Evolutionary conservation across 1,284 basidiomycete species (phyloP).

Genomic region (Veloporphyrellus conicus): DNA sequence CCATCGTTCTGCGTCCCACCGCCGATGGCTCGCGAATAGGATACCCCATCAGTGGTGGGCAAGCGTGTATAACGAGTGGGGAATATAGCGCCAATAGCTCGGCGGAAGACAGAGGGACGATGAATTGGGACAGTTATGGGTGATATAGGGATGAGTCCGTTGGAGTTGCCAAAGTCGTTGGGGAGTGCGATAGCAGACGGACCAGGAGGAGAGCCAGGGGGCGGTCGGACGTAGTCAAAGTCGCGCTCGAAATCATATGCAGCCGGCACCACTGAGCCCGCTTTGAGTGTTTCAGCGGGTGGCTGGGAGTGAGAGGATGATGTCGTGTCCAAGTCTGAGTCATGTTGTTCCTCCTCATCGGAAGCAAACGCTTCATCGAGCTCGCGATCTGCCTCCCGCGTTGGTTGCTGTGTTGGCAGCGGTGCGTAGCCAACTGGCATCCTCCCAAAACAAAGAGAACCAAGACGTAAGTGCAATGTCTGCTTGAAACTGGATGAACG

Average conservation of each 20-base stretch:
- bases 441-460: background rate
- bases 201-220: constrained; percentile 73
- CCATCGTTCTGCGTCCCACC: constrained; percentile 85
- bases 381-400: constrained; percentile 52
- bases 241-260: constrained; percentile 81
- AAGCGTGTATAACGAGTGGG: constrained; percentile 51
- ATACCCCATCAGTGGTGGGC: constrained; percentile 2
- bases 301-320: constrained; percentile 11
- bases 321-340: constrained; percentile 38
- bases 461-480: background rate
- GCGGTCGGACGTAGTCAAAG: constrained; percentile 73
- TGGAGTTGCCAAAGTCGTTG: constrained; percentile 76
- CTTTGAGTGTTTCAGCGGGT: constrained; percentile 5
- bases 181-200: constrained; percentile 59
- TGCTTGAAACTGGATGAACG: background rate
- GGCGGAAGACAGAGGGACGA: too few species aligned
- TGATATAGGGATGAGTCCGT: constrained; percentile 66
- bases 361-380: constrained; percentile 64
- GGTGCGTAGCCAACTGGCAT: constrained; percentile 51
- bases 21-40: constrained; percentile 48
- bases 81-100: too few species aligned
- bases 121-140: constrained; percentile 36
- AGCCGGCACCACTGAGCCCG: constrained; percentile 26
- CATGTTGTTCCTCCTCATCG: constrained; percentile 47
- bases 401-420: constrained; percentile 46